Evolutionary conservation across 2,329 filamentous ascomycete species (phyloP).

Genomic region (Metarhizium album): DNA sequence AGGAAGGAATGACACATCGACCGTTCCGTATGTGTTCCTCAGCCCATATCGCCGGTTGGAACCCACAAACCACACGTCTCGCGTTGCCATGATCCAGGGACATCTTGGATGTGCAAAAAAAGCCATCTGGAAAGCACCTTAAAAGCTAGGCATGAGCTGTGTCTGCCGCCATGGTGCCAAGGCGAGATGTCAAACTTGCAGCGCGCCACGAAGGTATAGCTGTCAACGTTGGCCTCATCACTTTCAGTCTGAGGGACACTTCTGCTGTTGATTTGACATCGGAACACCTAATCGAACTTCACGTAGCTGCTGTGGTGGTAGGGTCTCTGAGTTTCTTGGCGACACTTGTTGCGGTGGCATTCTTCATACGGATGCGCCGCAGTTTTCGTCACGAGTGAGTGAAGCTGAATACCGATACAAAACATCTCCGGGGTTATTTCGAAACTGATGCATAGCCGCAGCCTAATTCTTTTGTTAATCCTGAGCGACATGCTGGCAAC

Average conservation of each 20-base stretch:
- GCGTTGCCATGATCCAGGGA: background rate
- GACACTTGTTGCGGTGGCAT: conserved; percentile 50
- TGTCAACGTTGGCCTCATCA: background rate
- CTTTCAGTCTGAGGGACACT: background rate
- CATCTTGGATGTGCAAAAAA: background rate
- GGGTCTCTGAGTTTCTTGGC: conserved; percentile 44
- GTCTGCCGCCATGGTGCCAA: background rate
- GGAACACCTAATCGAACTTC: conserved; percentile 13
- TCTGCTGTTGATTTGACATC: too few species aligned
- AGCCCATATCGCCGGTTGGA: too few species aligned
- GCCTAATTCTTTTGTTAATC: conserved; percentile 64
- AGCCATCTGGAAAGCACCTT: background rate
- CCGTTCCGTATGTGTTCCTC: background rate
- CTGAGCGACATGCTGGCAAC: conserved; percentile 62
- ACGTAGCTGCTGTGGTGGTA: conserved; percentile 26
- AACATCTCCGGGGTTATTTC: background rate
- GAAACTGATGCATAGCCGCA: conserved; percentile 17
- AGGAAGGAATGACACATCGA: background rate
- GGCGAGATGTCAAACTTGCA: background rate
- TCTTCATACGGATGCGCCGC: conserved; percentile 63
- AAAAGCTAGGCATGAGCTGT: background rate
- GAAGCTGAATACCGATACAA: too few species aligned
- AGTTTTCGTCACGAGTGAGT: conserved; percentile 54
- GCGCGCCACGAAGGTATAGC: background rate
- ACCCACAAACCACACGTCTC: background rate